Evolutionary conservation across 208 protist species (phyloP), one percentile per base, ranked within the genome.

Genomic region (Angomonas ambiguus): DNA sequence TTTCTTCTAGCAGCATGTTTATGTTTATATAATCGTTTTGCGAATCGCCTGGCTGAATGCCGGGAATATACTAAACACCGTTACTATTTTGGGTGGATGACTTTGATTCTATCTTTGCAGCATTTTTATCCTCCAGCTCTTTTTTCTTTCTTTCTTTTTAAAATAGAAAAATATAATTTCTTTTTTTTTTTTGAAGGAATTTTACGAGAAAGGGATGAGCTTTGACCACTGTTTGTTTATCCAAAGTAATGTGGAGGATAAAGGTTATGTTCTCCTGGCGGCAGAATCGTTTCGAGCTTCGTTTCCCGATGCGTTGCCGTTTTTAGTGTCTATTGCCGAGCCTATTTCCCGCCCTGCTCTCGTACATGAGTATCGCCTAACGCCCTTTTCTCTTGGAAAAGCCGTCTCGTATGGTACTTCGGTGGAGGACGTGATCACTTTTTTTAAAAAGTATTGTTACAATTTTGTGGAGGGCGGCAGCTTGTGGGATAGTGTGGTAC

Each of bases 311-410:
- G 82, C 90, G 51, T 74, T 74, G 30, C 58, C 72, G 0, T 76
- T 71, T 11, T 75, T 95, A 22, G 73, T 65, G 11, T 75, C 83
- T 2, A 67, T 99, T 24, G 94, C 98, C 5, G 98, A 99, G 77
- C 95, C 98, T 25, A 76, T 96, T 10, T 97, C 87, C 8, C 81
- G 98, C 1, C 97, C 98, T 0, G 66, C 84, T 3, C 69, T 96
- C 2, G 93, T 99, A 25, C 98, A 99, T 67, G 97, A 99, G 79
- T 99, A 99, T 79, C 74, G 85, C 34, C 77, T 99, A 16, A 99
- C 95, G 0, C 82, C 83, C 5, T 98, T 98, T 65, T 99, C 98
- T 1, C 85, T 99, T 1, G 98, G 97, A 55, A 90, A 97, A 0
- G 98, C 98, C 4, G 93, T 98, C 0, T 98, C 97, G 10, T 90